Base-by-base conservation (phyloP, 176 grass and related monocot genomes). In the Microstegium vimineum region DNA sequence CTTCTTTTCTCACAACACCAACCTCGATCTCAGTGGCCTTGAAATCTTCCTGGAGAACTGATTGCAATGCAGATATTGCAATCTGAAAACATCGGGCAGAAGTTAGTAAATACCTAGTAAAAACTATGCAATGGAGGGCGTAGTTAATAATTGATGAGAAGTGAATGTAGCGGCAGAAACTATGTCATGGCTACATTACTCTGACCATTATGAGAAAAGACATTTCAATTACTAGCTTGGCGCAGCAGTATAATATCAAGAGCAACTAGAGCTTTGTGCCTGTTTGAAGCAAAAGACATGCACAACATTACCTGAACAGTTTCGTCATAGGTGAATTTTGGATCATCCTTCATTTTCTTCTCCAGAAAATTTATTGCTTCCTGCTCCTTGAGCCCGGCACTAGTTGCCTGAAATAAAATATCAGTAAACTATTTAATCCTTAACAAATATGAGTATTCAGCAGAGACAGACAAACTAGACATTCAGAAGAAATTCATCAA, bases 291-390 rank as follows among this genome's bases (percentile, higher is more conserved):
- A 62, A 37, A 82, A 69, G 74, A 62, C 34, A 31, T 37, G 14
- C 10, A n/a, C 10, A 47, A 84, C 11, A 52, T 76, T 71, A 94
- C 92, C 92, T 94, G 92, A 62, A 94, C 89, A 87, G 86, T 91
- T 84, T 94, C 92, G 0, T 95, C 93, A 52, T 98, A 98, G 43
- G 91, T 83, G 80, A 98, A 91, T 62, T 84, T 23, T 1, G 93
- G 93, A 25, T 91, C 87, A 70, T 93, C 94, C 85, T 98, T 98
- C 93, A 95, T 98, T 98, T 98, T 98, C 89, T 98, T 98, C 90
- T 98, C 96, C 69, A 98, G 86, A 86, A 98, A 98, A 82, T 98
- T 98, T 66, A 98, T 98, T 66, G 96, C 96, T 93, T 98, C 96
- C 86, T 95, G 96, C 83, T 98, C 96, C 64, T 98, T 98, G 66